Evolutionary conservation across 805 yeast genomes (phyloP), one percentile per base, ranked within the genome.

Genomic region (Kluyveromyces nonfermentans): DNA sequence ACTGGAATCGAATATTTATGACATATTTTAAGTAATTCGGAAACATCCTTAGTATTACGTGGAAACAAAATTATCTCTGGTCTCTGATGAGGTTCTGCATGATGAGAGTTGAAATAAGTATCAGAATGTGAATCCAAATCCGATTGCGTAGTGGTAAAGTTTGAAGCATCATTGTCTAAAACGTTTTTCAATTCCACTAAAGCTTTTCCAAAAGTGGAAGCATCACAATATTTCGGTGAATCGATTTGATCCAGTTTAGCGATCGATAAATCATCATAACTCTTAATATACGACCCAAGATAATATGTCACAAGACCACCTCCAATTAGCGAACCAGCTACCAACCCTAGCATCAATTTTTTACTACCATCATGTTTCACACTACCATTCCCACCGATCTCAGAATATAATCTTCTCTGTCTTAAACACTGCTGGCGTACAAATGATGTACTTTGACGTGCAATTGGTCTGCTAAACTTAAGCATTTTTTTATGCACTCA

Each of bases 1-100:
- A 84, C 77, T 5, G 94, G 90, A 3, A 85, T 71, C 32, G 60
- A 65, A 55, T 76, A 72, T 49, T 73, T 68, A 54, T 82, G 78
- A 44, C 85, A 78, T 6, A 82, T 64, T 51, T 77, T 77, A 65
- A 83, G 63, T 10, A 85, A 70, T 17, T 67, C 61, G 0, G 86
- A 77, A 0, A 85, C 87, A 48, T 83, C 78, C 47, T 80, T 78
- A 0, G 88, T 81, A 46, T 73, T 63, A 28, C 70, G 71, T 1
- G 90, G 89, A 53, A 73, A 84, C 2, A 77, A 72, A 4, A 85
- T 70, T 19, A 77, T 68, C 30, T 63, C 51, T 5, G 94, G 90
- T 45, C 69, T 65, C 55, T 82, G 80, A 33, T 73, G 71, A 3
- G 75, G 73, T 5, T 54, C 46, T 5, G 86, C 81, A 53, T 80